Evolutionary conservation across 306 rosid species (phyloP).

Genomic region (Bauhinia variegata): DNA sequence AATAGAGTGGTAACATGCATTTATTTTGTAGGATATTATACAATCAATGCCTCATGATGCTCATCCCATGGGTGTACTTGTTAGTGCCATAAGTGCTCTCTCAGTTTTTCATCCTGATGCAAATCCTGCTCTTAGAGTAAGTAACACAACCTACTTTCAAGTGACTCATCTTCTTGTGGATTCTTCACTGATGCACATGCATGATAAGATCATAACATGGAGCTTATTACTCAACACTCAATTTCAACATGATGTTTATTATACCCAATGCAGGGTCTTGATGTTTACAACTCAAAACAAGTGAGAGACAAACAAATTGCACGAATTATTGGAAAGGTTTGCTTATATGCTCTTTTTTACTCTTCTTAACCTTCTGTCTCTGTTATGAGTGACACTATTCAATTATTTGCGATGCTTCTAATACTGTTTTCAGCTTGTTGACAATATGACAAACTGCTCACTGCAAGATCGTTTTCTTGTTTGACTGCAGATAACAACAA

Average conservation of each 20-base stretch:
- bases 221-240: not conserved
- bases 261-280: conserved; percentile 67
- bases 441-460: conserved; percentile 16
- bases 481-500: conserved; percentile 73
- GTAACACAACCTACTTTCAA: conserved; percentile 28
- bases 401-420: conserved; percentile 11
- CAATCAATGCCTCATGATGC: conserved; percentile 96
- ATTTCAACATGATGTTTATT: not conserved
- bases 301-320: conserved; percentile 91
- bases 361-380: conserved; percentile 18
- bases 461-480: conserved; percentile 10
- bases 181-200: conserved; percentile 14
- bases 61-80: conserved; percentile 95
- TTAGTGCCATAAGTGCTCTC: conserved; percentile 82
- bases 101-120: conserved; percentile 93
- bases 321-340: conserved; percentile 84
- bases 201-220: conserved; percentile 7
- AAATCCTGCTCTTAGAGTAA: conserved; percentile 85
- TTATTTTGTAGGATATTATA: conserved; percentile 70
- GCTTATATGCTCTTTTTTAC: conserved; percentile 25
- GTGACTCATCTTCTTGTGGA: not conserved
- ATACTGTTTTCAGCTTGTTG: conserved; percentile 19
- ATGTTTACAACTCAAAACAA: conserved; percentile 75
- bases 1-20: conserved; percentile 10
- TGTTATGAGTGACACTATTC: conserved; percentile 5